A percentile compares a stretch with the other conserved stretches of the same genome.
These are phyloP conservation scores for Lodderomyces pseudojiufengensis DNA, from an alignment of 1,139 yeast species.

Conservation along the genomic window DNA sequence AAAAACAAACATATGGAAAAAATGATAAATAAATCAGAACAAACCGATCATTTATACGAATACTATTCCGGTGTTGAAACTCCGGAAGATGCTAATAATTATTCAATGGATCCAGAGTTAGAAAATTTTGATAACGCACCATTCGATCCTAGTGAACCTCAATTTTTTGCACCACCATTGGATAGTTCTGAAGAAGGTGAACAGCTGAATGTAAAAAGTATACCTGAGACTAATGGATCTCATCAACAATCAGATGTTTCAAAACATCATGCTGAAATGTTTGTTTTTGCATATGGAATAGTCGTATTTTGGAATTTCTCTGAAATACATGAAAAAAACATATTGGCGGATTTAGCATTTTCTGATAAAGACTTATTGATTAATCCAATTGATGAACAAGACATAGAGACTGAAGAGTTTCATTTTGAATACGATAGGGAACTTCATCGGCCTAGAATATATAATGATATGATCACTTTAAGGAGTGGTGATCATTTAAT, in stretches of 20 bases:
- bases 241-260: slow-evolving; percentile 40
- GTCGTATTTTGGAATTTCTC: slow-evolving; percentile 97
- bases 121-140: slow-evolving; percentile 35
- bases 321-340: slow-evolving; percentile 87
- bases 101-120: slow-evolving; percentile 47
- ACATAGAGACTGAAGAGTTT: slow-evolving; percentile 92
- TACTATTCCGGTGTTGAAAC: slow-evolving; percentile 82
- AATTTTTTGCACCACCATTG: slow-evolving; percentile 44
- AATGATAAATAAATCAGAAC: slow-evolving; percentile 75
- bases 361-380: slow-evolving; percentile 59
- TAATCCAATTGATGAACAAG: slow-evolving; percentile 81
- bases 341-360: slow-evolving; percentile 87
- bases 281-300: slow-evolving; percentile 86
- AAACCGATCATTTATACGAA: slow-evolving; percentile 85
- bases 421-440: slow-evolving; percentile 86
- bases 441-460: slow-evolving; percentile 81
- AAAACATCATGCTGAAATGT: slow-evolving; percentile 84
- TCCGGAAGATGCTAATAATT: slow-evolving; percentile 60
- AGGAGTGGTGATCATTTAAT: slow-evolving; percentile 90
- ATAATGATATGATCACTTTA: slow-evolving; percentile 89
- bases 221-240: slow-evolving; percentile 3
- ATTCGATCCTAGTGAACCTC: slow-evolving; percentile 50
- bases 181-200: slow-evolving; percentile 17
- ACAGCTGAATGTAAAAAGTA: slow-evolving; percentile 4
- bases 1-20: slow-evolving; percentile 70